Base-by-base conservation (phyloP, 371 early-diverging fungal genomes). In the Mortierella sp. region DNA sequence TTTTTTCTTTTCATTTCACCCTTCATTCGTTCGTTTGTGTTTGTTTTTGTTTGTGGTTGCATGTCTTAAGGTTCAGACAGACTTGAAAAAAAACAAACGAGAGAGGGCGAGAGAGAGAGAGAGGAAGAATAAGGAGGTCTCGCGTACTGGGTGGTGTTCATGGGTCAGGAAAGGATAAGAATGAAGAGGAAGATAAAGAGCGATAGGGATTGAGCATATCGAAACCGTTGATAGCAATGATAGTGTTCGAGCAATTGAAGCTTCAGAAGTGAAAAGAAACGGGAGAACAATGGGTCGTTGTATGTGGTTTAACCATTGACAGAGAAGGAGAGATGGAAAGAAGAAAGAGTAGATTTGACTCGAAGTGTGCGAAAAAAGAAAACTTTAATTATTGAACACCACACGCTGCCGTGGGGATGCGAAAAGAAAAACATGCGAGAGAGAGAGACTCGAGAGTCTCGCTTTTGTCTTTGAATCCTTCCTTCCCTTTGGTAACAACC, bases 21-120 rank as follows among this genome's bases (percentile, higher is more conserved):
- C 19, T 58, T 58, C 58, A 58, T 58, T 58, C 58, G 58, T 58
- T 58, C 58, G 7, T 19, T 55, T 43, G 44, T 66, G 66, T 41
- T 66, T 66, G 34, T 31, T 58, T 4, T 34, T 58, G 58, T 34
- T 14, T 16, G 14, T 47, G 47, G 8, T 53, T 55, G 64, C 22
- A 4, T n/a, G 24, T 41, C 24, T 64, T 39, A 64, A 64, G 29
- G 39, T 43, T 41, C 41, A 64, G 43, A 24, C 65, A 43, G 65
- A 29, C 65, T 64, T 22, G 41, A 64, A 43, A 19, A 43, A n/a
- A 26, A 64, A 64, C 41, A 39, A 40, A 16, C n/a, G 16, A 58
- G 31, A 22, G 58, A 58, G 58, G 13, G n/a, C n/a, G n/a, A 24
- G 47, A 45, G 0, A 47, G 47, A 47, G 47, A 47, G 47, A 13